phyloP scores from a whole-genome alignment of 352 stramenopile species.

The Pythium vanterpoolii region DNA sequence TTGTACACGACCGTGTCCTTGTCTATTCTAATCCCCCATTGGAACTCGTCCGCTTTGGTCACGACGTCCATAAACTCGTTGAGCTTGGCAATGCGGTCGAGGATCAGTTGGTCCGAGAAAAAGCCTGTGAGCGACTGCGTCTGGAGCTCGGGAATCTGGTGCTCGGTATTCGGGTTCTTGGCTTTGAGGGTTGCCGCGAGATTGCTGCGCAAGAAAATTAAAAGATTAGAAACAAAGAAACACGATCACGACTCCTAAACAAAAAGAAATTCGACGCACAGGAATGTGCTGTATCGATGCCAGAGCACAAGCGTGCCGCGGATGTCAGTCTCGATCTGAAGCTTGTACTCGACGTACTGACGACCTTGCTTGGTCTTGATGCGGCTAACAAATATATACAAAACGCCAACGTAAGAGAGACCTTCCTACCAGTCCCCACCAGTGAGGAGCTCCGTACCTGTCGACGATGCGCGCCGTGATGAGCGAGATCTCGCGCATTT shows the following conservation, averaged over 20 bases:
- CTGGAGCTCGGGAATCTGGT: slow-evolving; percentile 78
- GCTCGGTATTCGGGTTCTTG: slow-evolving; percentile 71
- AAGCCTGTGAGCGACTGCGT: slow-evolving; percentile 80
- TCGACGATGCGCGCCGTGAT: slow-evolving; percentile 83
- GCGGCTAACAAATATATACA: slow-evolving; percentile 36
- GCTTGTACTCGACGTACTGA: slow-evolving; percentile 87
- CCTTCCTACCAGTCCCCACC: background rate
- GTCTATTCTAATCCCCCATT: slow-evolving; percentile 89
- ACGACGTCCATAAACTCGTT: slow-evolving; percentile 87
- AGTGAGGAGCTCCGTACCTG: slow-evolving; percentile 34
- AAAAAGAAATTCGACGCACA: slow-evolving; percentile 37
- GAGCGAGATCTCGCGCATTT: slow-evolving; percentile 84
- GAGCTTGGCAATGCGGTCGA: slow-evolving; percentile 81
- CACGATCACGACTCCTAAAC: too few relatives aligned
- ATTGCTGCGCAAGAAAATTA: slow-evolving; percentile 38
- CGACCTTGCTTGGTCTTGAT: slow-evolving; percentile 85
- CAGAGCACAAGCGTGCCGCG: slow-evolving; percentile 81
- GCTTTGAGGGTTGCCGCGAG: slow-evolving; percentile 75
- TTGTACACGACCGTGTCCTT: slow-evolving; percentile 90
- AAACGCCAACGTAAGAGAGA: background rate
- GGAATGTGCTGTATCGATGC: slow-evolving; percentile 88
- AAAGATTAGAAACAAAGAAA: background rate
- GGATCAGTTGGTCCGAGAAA: slow-evolving; percentile 84
- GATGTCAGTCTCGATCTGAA: slow-evolving; percentile 87
- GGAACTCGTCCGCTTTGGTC: slow-evolving; percentile 81